Evolutionary conservation across 768 basidiomycete genomes (phyloP).

Genomic region (Leccinellum luteum): DNA sequence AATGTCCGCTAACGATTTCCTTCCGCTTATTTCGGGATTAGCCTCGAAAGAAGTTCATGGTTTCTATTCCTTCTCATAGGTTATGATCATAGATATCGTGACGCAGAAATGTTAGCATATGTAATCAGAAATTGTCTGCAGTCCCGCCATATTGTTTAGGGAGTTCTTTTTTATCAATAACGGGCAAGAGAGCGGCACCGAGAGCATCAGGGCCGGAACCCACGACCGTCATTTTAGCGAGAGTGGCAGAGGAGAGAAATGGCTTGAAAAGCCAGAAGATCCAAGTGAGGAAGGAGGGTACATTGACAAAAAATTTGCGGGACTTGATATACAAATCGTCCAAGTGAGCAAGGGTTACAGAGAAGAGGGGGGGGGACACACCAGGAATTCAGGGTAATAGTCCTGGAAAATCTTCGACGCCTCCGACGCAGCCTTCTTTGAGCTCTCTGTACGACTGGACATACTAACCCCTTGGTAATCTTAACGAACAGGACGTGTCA

Average conservation of each 20-base stretch:
- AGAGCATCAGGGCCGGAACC: constrained; percentile 62
- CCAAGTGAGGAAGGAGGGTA: constrained; percentile 74
- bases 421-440: constrained; percentile 74
- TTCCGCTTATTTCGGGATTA: not conserved
- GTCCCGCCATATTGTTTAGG: constrained; percentile 72
- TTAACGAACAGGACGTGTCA: constrained; percentile 22
- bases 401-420: constrained; percentile 71
- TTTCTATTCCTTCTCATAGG: not conserved
- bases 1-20: not conserved
- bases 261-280: constrained; percentile 84
- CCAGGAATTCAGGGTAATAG: constrained; percentile 80
- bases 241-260: constrained; percentile 65
- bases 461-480: constrained; percentile 76
- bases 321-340: constrained; percentile 38
- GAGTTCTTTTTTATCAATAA: constrained; percentile 56
- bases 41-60: not conserved
- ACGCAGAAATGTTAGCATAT: not conserved
- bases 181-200: constrained; percentile 54
- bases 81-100: not conserved
- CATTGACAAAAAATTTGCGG: constrained; percentile 80
- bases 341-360: constrained; percentile 14
- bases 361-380: constrained; percentile 20
- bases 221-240: constrained; percentile 79
- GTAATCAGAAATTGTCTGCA: constrained; percentile 48
- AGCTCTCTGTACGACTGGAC: constrained; percentile 64